Evolutionary conservation across 1,139 yeast species (phyloP), one percentile per base, ranked within the genome.

Genomic region (Arxiozyma telluris): DNA sequence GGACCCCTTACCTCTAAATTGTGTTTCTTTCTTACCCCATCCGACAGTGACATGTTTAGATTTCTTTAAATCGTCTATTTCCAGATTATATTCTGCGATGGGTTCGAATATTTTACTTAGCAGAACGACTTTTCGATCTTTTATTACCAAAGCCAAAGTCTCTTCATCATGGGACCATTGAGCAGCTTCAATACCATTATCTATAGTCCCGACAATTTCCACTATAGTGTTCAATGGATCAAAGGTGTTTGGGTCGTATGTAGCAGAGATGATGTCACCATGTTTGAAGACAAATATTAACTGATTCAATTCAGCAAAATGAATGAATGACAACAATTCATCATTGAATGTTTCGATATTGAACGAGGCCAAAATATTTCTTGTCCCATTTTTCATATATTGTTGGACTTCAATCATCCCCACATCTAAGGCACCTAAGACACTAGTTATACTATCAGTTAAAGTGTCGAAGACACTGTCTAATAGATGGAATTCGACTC

Each of bases 21-120:
- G 99, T 0, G 99, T 94, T 69, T 93, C 98, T 59, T 86, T 84
- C 61, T 87, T 87, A 64, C 99, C 99, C 99, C 99, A 94, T 21
- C 99, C 99, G 43, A 93, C 97, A 22, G 95, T 85, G 41, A 94
- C 97, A 65, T 93, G 96, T 62, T 84, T 85, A 3, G 91, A 83
- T 53, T 82, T 78, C 44, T 81, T 73, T 51, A 90, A 75, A 67
- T 93, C 98, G 18, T 78, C 78, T 1, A 80, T 74, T 51, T 79
- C 74, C 57, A 91, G 71, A 23, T 67, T 64, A 52, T 77, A 75
- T 64, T 93, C 97, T 15, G 81, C 73, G 30, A 93, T 77, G 6
- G 94, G 90, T 61, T 93, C 98, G 60, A 91, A 86, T 44, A 79
- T 73, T 60, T 96, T 76, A 41, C 94, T 86, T 53, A 93, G 74